Evolutionary conservation across 1,139 yeast species (phyloP).

Genomic region (Candida labiduridarum): DNA sequence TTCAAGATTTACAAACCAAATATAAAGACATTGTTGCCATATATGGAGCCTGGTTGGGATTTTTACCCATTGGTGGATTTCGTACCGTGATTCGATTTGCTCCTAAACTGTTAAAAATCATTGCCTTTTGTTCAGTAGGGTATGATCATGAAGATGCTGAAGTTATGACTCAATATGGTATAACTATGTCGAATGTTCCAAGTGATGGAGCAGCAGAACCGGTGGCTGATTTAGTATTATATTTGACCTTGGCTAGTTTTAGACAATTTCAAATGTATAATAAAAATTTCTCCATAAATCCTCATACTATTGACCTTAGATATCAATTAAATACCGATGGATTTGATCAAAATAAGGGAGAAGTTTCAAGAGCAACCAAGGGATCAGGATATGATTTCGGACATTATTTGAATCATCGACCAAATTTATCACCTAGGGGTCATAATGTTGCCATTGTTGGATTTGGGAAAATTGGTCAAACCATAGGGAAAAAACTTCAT

Average conservation of each 20-base stretch:
- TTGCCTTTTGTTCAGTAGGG: slow-evolving; percentile 75
- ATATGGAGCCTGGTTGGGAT: slow-evolving; percentile 68
- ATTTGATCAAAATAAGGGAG: slow-evolving; percentile 13
- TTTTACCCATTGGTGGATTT: slow-evolving; percentile 53
- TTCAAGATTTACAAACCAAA: slow-evolving; percentile 33
- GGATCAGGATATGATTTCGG: slow-evolving; percentile 50
- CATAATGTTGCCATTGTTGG: slow-evolving; percentile 72
- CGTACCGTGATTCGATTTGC: slow-evolving; percentile 51
- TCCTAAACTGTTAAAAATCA: slow-evolving; percentile 55
- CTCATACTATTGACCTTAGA: slow-evolving; percentile 16
- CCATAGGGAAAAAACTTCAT: slow-evolving; percentile 57
- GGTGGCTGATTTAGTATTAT: slow-evolving; percentile 75
- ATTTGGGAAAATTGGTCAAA: slow-evolving; percentile 75
- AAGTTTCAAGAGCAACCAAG: slow-evolving; percentile 2
- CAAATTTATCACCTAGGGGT: slow-evolving; percentile 52
- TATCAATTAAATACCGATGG: slow-evolving; percentile 11
- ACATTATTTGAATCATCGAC: slow-evolving; percentile 38
- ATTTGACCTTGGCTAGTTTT: slow-evolving; percentile 59
- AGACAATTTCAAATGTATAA: slow-evolving; percentile 58
- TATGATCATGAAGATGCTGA: slow-evolving; percentile 59
- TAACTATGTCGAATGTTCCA: slow-evolving; percentile 67
- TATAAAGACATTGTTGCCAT: slow-evolving; percentile 54
- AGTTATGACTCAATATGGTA: slow-evolving; percentile 39
- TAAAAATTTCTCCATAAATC: slow-evolving; percentile 17
- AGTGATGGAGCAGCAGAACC: slow-evolving; percentile 64